Evolutionary conservation across 2,329 filamentous ascomycete species (phyloP).

Genomic region (Aspergillus sp.): DNA sequence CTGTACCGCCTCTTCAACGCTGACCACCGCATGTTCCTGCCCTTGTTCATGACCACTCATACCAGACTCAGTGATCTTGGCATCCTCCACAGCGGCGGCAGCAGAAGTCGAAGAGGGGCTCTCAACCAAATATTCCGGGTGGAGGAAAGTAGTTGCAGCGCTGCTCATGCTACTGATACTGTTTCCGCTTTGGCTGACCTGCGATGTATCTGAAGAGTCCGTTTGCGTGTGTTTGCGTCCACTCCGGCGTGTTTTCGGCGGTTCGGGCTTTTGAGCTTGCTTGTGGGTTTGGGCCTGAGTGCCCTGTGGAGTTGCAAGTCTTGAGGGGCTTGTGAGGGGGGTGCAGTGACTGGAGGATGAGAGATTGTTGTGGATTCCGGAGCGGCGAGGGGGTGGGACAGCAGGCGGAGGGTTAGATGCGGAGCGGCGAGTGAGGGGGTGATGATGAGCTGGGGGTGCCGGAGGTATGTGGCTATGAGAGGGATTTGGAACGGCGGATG

Average conservation of each 20-base stretch:
- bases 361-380: slow-evolving; percentile 23
- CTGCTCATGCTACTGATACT: neutral
- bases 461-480: slow-evolving; percentile 21
- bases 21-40: slow-evolving; percentile 16
- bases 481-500: slow-evolving; percentile 2
- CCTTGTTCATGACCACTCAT: slow-evolving; percentile 3
- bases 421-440: slow-evolving; percentile 26
- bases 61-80: neutral
- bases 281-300: slow-evolving; percentile 10
- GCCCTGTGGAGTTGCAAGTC: slow-evolving; percentile 2
- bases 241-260: slow-evolving; percentile 44
- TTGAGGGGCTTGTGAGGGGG: slow-evolving; percentile 19
- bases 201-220: slow-evolving; percentile 24
- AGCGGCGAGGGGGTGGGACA: slow-evolving; percentile 43
- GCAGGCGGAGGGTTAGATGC: slow-evolving; percentile 40
- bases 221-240: slow-evolving; percentile 31
- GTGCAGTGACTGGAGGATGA: slow-evolving; percentile 27
- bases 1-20: slow-evolving; percentile 37
- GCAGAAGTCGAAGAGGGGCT: neutral
- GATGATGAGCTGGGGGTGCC: slow-evolving; percentile 19
- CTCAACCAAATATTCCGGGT: slow-evolving; percentile 1
- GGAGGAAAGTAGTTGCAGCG: neutral
- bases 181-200: slow-evolving; percentile 13
- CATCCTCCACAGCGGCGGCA: neutral
- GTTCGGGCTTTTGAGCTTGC: slow-evolving; percentile 37